Conservation (phyloP, 371 early-diverging fungal genomes). For the Rhizopus sp. region DNA sequence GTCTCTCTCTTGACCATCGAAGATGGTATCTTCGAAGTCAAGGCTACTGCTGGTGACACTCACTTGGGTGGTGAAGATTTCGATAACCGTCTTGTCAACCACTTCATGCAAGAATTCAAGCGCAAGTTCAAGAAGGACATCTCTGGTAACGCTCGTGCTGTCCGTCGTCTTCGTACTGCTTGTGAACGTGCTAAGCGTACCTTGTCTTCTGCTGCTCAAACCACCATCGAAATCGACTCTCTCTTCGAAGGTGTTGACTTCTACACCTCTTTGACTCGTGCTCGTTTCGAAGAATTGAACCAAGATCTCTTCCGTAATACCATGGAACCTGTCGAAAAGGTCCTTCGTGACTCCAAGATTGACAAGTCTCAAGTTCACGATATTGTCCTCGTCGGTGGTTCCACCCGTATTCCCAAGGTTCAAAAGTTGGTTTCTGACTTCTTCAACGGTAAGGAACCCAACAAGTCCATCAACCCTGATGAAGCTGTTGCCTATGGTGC, state of each 20-base stretch:
- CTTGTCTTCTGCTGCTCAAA: constrained; percentile 84
- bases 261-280: constrained; percentile 87
- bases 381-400: constrained; percentile 99
- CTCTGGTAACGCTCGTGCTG: constrained; percentile 82
- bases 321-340: constrained; percentile 82
- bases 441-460: constrained; percentile 95
- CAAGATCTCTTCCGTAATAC: constrained; percentile 86
- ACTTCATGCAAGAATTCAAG: constrained; percentile 88
- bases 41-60: constrained; percentile 96
- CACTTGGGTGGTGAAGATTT: constrained; percentile 99
- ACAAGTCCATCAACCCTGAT: constrained; percentile 96
- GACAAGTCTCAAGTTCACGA: constrained; percentile 93
- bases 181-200: constrained; percentile 98
- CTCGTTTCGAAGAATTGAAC: constrained; percentile 93
- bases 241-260: constrained; percentile 90
- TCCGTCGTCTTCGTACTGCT: constrained; percentile 93
- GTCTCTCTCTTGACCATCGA: constrained; percentile 91
- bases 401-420: constrained; percentile 99
- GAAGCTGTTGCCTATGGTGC: constrained; percentile 98
- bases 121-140: constrained; percentile 83
- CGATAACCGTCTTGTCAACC: constrained; percentile 85
- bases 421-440: constrained; percentile 97
- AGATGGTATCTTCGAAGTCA: constrained; percentile 92
- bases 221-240: constrained; percentile 90
- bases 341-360: constrained; percentile 92